phyloP scores from a whole-genome alignment of 768 basidiomycete genomes.

The button mushroom (Agaricus bisporus) region DNA sequence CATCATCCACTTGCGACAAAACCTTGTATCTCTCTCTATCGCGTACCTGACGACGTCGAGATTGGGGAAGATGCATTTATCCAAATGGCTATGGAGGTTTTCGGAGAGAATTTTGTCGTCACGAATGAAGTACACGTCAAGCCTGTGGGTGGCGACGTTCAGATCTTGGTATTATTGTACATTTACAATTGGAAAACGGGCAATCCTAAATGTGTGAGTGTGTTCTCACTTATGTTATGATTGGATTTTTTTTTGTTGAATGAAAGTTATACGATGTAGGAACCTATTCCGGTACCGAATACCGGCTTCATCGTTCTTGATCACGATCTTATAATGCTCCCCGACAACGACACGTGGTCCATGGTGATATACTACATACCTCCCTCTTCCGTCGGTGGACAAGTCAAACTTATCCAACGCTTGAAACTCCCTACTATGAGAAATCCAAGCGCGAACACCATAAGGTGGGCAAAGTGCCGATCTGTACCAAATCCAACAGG shows the following conservation, averaged over 20 bases:
- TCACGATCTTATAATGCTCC: neutral
- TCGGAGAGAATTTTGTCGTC: neutral
- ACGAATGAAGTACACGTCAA: neutral
- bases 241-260: too few relatives aligned
- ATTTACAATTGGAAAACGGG: neutral
- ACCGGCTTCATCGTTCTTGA: neutral
- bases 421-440: neutral
- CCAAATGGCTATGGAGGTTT: neutral
- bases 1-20: too few relatives aligned
- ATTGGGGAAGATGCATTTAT: too few relatives aligned
- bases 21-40: too few relatives aligned
- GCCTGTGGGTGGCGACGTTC: too few relatives aligned
- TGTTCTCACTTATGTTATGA: too few relatives aligned
- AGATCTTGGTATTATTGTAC: neutral
- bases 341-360: neutral
- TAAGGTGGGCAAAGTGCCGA: neutral
- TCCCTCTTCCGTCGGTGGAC: neutral
- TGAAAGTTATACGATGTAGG: neutral
- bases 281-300: neutral
- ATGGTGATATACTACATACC: neutral
- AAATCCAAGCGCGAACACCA: neutral
- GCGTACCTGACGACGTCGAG: too few relatives aligned
- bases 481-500: neutral
- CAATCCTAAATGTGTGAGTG: neutral
- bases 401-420: neutral